Base-by-base conservation (phyloP, 495 filamentous ascomycete genomes). In the Jackrogersella minutella region DNA sequence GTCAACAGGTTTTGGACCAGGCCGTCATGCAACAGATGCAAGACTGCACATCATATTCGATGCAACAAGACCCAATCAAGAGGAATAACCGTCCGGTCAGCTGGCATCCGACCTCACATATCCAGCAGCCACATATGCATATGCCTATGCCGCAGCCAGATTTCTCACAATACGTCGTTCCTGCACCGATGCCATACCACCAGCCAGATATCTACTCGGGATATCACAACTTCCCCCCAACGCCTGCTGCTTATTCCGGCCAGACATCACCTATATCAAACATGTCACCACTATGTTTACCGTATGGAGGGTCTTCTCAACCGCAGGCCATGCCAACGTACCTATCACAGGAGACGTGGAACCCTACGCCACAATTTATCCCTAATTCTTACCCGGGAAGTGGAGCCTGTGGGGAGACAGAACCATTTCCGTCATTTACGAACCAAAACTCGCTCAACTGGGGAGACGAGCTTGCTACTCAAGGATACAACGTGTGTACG, bases 31-130 rank as follows among this genome's bases (percentile, higher is more conserved):
- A 77, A 14, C 69, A 74, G 46, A 64, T 73, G 58, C 72, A 73
- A 62, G 70, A 73, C 39, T 69, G 31, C 63, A 73, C 61, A 57
- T 69, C 49, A 58, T 70, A 62, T 66, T 64, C 74, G 62, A 75
- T 62, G 41, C 71, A 65, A 54, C 62, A 76, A 56, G 73, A 77
- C 24, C 65, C 63, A n/a, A 64, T 73, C 40, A 72, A 62, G 61
- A 74, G 67, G 47, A 74, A 69, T 56, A 72, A 62, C 43, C 75
- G 90, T 11, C 90, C 89, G 17, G 83, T 87, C 22, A 91, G 88
- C 71, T 92, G 90, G 90, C 89, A 92, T 74, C 87, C 89, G 10
- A 79, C 79, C 16, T 79, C 82, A 14, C 77, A 81, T 17, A 47
- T 78, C 71, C 62, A 64, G 71, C 62, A 65, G 73, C 40, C 69